Evolutionary conservation across 352 stramenopile species (phyloP), one percentile per base, ranked within the genome.

Genomic region (Phytopythium oedochilum): DNA sequence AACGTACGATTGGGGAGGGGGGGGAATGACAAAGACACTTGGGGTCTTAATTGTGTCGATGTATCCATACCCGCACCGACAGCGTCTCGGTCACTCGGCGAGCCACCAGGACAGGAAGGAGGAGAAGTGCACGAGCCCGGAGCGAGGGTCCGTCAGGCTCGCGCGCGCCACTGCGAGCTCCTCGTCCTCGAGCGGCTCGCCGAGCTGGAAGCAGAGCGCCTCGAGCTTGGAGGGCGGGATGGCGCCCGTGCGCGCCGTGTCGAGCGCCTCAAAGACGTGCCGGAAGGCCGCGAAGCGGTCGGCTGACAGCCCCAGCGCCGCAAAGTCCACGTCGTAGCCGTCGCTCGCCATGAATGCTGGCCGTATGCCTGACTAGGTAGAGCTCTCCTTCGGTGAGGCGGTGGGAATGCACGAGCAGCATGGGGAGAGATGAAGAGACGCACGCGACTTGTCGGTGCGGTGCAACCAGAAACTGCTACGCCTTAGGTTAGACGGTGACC

Each of bases 61-160:
- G n/a, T n/a, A n/a, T n/a, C n/a, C n/a, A n/a, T n/a, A n/a, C n/a
- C n/a, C n/a, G n/a, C n/a, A n/a, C n/a, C n/a, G n/a, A n/a, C n/a
- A n/a, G n/a, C n/a, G n/a, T n/a, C n/a, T 11, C 62, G 0, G 28
- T 52, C 58, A 86, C 49, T 85, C 78, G 46, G 62, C 78, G 18
- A 78, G 59, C 78, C 78, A 89, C 78, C 78, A 89, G 10, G 66
- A 60, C 4, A 89, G 55, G 61, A 89, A 89, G n/a, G 67, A 68
- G 25, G 52, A 28, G 54, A 89, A 89, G 54, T 84, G 71, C 55
- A 89, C 82, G 35, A 89, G 64, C 1, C 71, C 73, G 0, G 78
- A 81, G 32, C 79, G 53, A 0, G 73, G 60, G 53, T 89, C 71
- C 50, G 68, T 58, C 20, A 86, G 67, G 54, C 73, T 86, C 28